Conservation (phyloP, 116 monocot species). For the Thalassia testudinum region DNA sequence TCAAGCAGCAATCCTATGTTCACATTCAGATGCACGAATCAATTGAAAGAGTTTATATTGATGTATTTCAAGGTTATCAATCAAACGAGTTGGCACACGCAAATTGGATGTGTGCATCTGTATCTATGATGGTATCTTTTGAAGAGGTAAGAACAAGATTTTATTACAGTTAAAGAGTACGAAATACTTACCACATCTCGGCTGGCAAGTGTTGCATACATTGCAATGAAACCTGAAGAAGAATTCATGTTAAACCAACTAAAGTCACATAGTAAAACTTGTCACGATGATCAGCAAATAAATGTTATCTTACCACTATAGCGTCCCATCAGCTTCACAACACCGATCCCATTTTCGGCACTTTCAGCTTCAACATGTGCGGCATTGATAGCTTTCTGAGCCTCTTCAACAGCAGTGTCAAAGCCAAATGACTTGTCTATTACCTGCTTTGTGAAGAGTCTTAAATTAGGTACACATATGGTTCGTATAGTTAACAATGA, state of each 20-base stretch:
- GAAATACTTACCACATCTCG: constrained; percentile 14
- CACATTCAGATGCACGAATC: too few relatives aligned
- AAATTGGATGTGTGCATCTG: too few relatives aligned
- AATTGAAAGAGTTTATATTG: too few relatives aligned
- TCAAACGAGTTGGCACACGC: too few relatives aligned
- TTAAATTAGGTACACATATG: too few relatives aligned
- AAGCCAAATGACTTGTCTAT: constrained; percentile 19
- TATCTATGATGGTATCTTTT: too few relatives aligned
- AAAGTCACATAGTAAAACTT: not conserved
- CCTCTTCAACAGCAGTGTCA: constrained; percentile 16
- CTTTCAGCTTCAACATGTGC: constrained; percentile 18
- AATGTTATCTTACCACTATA: constrained; percentile 6
- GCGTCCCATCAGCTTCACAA: constrained; percentile 17
- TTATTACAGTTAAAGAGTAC: too few relatives aligned
- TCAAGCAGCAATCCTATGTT: constrained; percentile 69
- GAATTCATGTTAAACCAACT: not conserved
- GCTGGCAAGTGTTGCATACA: constrained; percentile 15
- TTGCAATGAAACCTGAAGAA: constrained; percentile 14
- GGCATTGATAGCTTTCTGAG: constrained; percentile 15
- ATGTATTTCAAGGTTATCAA: too few relatives aligned
- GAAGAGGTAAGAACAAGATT: too few relatives aligned
- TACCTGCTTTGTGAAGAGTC: not conserved
- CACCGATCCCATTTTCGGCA: constrained; percentile 13
- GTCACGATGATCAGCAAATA: not conserved
- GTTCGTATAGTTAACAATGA: too few relatives aligned